These are phyloP conservation scores for Coelastrella sp. DNA, from an alignment of 139 green algal species.

Conservation along the genomic window DNA sequence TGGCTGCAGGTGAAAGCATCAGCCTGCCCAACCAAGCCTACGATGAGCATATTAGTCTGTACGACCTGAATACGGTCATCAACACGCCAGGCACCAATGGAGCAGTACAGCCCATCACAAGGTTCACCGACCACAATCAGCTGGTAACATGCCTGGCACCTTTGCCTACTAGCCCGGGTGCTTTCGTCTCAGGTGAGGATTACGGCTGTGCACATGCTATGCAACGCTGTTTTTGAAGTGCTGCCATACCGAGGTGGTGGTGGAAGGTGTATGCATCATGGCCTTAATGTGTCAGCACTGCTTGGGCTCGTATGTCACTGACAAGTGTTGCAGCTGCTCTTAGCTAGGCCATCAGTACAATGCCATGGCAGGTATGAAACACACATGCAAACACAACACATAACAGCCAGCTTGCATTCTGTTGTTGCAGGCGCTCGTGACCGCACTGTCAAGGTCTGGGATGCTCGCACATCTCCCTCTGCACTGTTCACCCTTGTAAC, in stretches of 20 bases:
- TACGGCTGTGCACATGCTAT: background rate
- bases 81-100: background rate
- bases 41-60: constrained; percentile 24
- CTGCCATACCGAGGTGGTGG: no score
- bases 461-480: background rate
- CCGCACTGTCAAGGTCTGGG: constrained; percentile 39
- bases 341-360: no score
- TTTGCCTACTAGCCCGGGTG: background rate
- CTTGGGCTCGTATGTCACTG: background rate
- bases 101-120: background rate
- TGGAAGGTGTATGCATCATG: no score
- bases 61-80: background rate
- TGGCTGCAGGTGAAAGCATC: constrained; percentile 1
- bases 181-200: constrained; percentile 37
- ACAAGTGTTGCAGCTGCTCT: no score
- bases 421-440: constrained; percentile 19
- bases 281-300: no score
- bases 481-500: constrained; percentile 20
- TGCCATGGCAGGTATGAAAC: background rate
- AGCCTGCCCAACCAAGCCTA: background rate
- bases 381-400: background rate
- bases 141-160: constrained; percentile 37
- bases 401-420: background rate
- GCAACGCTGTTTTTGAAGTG: background rate
- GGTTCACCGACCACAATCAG: constrained; percentile 31